A percentile compares a stretch with the other conserved stretches of the same genome.
Evolutionary conservation across 106 monocot genomes (phyloP).

Genomic region (Phalaenopsis equestris): DNA sequence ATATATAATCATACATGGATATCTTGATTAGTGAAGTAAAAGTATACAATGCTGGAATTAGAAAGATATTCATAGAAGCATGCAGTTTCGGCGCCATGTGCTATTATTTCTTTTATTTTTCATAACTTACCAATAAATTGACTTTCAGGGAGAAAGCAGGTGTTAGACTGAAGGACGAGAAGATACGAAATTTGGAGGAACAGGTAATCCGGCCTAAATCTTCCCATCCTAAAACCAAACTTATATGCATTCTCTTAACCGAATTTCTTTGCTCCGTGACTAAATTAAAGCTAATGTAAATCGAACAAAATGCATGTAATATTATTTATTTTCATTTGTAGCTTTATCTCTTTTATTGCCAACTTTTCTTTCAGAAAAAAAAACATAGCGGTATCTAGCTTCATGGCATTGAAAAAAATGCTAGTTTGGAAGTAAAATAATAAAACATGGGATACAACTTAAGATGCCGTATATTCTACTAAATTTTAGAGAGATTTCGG

Average conservation of each 20-base stretch:
- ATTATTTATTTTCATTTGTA: not conserved
- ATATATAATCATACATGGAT: no score
- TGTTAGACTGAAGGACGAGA: conserved; percentile 29
- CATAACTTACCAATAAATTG: not conserved
- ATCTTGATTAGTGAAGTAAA: no score
- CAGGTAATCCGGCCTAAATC: conserved; percentile 25
- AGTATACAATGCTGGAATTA: not conserved
- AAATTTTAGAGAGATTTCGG: no score
- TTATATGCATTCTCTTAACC: not conserved
- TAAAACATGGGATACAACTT: not conserved
- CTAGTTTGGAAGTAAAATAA: not conserved
- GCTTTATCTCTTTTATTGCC: no score
- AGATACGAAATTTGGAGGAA: conserved; percentile 43
- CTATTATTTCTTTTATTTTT: not conserved
- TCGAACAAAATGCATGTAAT: not conserved
- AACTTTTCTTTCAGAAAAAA: no score
- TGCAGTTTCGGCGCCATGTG: not conserved
- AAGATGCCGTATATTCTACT: not conserved
- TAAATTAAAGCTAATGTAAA: not conserved
- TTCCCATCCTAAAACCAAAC: not conserved
- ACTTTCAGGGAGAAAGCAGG: conserved; percentile 37
- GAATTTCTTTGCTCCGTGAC: not conserved
- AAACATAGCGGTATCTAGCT: no score
- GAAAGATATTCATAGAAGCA: not conserved
- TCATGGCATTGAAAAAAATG: not conserved